These are phyloP conservation scores for Letharia columbiana DNA, from an alignment of 495 filamentous ascomycete genomes.

Conservation along the genomic window DNA sequence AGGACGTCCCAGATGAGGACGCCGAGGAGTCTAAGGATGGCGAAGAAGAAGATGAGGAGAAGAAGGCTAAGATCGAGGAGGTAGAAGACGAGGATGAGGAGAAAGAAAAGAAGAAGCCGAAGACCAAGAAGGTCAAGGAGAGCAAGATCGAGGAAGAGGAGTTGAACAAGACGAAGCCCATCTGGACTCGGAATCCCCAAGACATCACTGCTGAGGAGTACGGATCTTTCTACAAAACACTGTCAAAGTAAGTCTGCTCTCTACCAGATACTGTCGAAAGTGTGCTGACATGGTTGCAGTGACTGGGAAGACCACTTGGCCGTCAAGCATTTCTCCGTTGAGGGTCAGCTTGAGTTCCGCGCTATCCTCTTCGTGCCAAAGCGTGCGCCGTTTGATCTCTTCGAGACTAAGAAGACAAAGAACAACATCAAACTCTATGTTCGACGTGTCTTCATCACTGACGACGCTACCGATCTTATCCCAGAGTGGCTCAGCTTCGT, in stretches of 20 bases:
- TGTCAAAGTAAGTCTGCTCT: slow-evolving; percentile 57
- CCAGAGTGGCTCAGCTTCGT: slow-evolving; percentile 98
- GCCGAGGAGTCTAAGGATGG: slow-evolving; percentile 62
- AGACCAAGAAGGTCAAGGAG: slow-evolving; percentile 99
- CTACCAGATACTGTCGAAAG: neutral
- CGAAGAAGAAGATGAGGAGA: slow-evolving; percentile 49
- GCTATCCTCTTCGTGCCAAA: slow-evolving; percentile 99
- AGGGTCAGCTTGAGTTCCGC: slow-evolving; percentile 99
- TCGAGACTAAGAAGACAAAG: slow-evolving; percentile 99
- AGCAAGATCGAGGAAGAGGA: slow-evolving; percentile 97
- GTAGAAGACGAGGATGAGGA: slow-evolving; percentile 70
- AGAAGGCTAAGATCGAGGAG: slow-evolving; percentile 82
- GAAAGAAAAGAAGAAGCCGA: slow-evolving; percentile 81
- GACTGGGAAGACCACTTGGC: slow-evolving; percentile 99
- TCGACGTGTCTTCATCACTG: slow-evolving; percentile 99
- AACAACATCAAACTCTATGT: slow-evolving; percentile 99
- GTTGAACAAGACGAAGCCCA: slow-evolving; percentile 99
- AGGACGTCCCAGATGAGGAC: slow-evolving; percentile 94
- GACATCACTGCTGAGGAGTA: slow-evolving; percentile 98
- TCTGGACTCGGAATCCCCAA: slow-evolving; percentile 96
- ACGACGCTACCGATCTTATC: slow-evolving; percentile 97
- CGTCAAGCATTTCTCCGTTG: slow-evolving; percentile 99
- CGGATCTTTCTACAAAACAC: slow-evolving; percentile 97
- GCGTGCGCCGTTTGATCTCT: slow-evolving; percentile 98
- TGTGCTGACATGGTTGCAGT: slow-evolving; percentile 21